Conservation (phyloP, 2,329 filamentous ascomycete genomes). For the Chrysosporium keratinophilum region DNA sequence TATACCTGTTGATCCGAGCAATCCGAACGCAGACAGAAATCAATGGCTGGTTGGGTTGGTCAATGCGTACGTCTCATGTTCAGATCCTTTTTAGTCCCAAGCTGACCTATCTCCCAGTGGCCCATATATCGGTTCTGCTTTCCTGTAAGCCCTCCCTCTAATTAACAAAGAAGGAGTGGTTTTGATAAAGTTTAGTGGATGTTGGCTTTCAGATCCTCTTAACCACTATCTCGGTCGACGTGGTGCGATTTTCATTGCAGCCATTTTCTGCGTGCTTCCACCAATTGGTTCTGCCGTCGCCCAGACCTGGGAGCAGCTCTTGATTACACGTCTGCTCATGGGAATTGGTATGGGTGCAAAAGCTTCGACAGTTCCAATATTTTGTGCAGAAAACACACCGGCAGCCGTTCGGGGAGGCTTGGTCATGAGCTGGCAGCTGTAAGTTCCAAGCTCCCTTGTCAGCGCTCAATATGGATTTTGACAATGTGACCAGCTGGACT, state of each 20-base stretch:
- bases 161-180: slow-evolving; percentile 6
- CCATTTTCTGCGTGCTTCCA: slow-evolving; percentile 55
- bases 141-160: slow-evolving; percentile 31
- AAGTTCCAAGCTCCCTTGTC: slow-evolving; percentile 16
- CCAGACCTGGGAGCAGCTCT: slow-evolving; percentile 50
- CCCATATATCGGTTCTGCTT: slow-evolving; percentile 44
- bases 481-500: slow-evolving; percentile 32
- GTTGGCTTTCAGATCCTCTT: slow-evolving; percentile 57
- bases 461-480: slow-evolving; percentile 20
- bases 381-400: slow-evolving; percentile 47
- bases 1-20: slow-evolving; percentile 29
- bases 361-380: slow-evolving; percentile 47
- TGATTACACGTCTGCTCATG: slow-evolving; percentile 47
- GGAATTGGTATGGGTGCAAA: slow-evolving; percentile 55
- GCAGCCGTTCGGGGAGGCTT: slow-evolving; percentile 46
- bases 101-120: slow-evolving; percentile 26
- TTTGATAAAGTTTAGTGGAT: slow-evolving; percentile 37
- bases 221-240: slow-evolving; percentile 51
- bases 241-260: slow-evolving; percentile 54
- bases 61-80: slow-evolving; percentile 42
- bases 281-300: slow-evolving; percentile 56
- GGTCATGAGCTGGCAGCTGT: slow-evolving; percentile 47
- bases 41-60: slow-evolving; percentile 56
- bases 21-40: slow-evolving; percentile 36
- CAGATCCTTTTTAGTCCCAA: slow-evolving; percentile 31